phyloP scores from a whole-genome alignment of 1,139 yeast species.

The Lodderomyces oxycetoniae region DNA sequence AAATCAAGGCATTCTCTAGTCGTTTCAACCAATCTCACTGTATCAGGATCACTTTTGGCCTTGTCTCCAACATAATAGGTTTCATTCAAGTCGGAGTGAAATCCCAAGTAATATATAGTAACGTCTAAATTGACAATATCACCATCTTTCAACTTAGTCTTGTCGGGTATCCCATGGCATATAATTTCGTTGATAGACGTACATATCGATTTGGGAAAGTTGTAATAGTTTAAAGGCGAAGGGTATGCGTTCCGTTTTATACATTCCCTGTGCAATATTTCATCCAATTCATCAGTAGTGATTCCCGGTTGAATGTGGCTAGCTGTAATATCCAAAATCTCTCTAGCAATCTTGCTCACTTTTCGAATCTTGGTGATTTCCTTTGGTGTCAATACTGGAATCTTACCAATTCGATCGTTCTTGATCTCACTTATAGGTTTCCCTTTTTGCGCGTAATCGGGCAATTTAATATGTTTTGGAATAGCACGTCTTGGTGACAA shows the following conservation, averaged over 20 bases:
- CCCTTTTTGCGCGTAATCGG: slow-evolving; percentile 85
- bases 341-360: slow-evolving; percentile 76
- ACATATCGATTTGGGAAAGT: slow-evolving; percentile 89
- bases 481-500: slow-evolving; percentile 64
- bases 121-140: slow-evolving; percentile 93
- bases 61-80: slow-evolving; percentile 96
- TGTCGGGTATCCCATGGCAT: slow-evolving; percentile 97
- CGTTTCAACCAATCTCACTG: slow-evolving; percentile 87
- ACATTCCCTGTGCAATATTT: slow-evolving; percentile 80
- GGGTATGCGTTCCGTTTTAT: slow-evolving; percentile 90
- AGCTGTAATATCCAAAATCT: slow-evolving; percentile 82
- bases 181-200: slow-evolving; percentile 92
- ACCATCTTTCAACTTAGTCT: slow-evolving; percentile 81
- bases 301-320: slow-evolving; percentile 79
- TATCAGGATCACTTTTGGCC: slow-evolving; percentile 68
- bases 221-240: slow-evolving; percentile 90
- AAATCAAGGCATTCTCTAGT: slow-evolving; percentile 82
- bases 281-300: slow-evolving; percentile 91
- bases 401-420: slow-evolving; percentile 64
- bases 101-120: slow-evolving; percentile 77
- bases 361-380: slow-evolving; percentile 71
- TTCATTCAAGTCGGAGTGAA: slow-evolving; percentile 93
- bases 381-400: slow-evolving; percentile 56
- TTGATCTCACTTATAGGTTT: slow-evolving; percentile 73
- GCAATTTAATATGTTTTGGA: slow-evolving; percentile 66